Base-by-base conservation (phyloP, 1,284 basidiomycete species). In the Coriolopsis trogii region DNA sequence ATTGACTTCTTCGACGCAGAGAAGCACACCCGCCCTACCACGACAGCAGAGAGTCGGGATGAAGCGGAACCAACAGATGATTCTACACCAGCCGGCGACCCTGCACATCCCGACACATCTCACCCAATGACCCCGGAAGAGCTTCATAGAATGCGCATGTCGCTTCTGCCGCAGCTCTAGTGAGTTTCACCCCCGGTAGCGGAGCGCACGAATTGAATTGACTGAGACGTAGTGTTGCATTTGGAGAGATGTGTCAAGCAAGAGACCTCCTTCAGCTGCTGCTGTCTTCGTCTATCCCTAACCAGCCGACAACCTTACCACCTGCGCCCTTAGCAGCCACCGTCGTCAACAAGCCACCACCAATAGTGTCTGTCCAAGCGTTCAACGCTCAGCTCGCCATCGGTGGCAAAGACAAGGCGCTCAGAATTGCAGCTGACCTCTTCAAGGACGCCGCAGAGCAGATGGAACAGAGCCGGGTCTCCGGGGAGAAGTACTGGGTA, bases 181-280 rank as follows among this genome's bases (percentile, higher is more conserved):
- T 91, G 65, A 72, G 81, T 71, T 49, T 31, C 12, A n/a, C 46
- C 37, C 23, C 33, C n/a, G 13, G 18, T 4, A n/a, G 20, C 8
- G 12, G 23, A 20, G 12, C 30, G 25, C 23, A 42, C 42, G 47
- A 16, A 56, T n/a, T 56, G 49, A 53, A 60, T 60, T 56, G 49
- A 61, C 55, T 66, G 46, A 68, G n/a, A 41, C 48, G 20, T 58
- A 91, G 89, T 55, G 79, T 84, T 55, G 86, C 89, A 13, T 68
- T 82, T 38, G 88, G 88, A 59, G 90, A 92, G 70, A 87, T 92
- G 80, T 78, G 79, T 6, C 84, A 86, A 52, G 87, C 88, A 12
- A 80, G 79, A 59, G 87, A 90, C 55, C 71, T 92, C 25, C 69
- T 92, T 23, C 71, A 70, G 21, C 65, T 80, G 23, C 73, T 87